phyloP scores from a whole-genome alignment of 257 asterid species.

The Haberlea rhodopensis region DNA sequence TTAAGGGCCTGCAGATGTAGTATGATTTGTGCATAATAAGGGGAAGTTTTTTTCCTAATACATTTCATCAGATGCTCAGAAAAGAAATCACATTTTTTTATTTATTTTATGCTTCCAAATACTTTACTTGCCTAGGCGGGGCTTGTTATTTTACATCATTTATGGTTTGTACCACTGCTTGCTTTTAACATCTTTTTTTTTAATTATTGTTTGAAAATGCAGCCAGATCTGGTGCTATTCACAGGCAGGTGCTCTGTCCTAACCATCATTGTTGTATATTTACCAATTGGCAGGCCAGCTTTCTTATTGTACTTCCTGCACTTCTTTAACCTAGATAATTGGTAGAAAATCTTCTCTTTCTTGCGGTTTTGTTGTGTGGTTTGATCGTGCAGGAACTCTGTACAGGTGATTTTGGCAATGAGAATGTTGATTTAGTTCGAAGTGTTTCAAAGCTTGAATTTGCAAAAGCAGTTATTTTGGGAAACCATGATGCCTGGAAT shows the following conservation, averaged over 20 bases:
- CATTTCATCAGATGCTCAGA: slow-evolving; percentile 4
- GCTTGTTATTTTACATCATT: slow-evolving; percentile 1
- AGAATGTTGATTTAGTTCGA: slow-evolving; percentile 70
- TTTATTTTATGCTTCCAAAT: no score
- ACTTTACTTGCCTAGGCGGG: no score
- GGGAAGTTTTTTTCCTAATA: background rate
- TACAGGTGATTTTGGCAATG: slow-evolving; percentile 98
- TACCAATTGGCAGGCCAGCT: slow-evolving; percentile 15
- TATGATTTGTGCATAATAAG: background rate
- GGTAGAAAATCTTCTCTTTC: slow-evolving; percentile 17
- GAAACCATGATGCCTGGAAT: slow-evolving; percentile 96
- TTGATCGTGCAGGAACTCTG: slow-evolving; percentile 27
- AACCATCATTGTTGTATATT: slow-evolving; percentile 19
- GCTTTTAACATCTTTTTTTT: slow-evolving; percentile 24
- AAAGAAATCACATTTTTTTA: background rate
- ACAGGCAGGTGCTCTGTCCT: slow-evolving; percentile 72
- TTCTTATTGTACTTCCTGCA: slow-evolving; percentile 14
- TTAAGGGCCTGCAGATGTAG: background rate
- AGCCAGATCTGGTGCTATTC: slow-evolving; percentile 95
- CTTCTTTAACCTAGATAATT: slow-evolving; percentile 17
- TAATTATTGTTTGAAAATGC: slow-evolving; percentile 44
- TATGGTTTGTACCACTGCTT: background rate
- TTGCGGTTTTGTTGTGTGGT: background rate
- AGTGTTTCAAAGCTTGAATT: slow-evolving; percentile 67
- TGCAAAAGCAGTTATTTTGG: slow-evolving; percentile 77